phyloP scores from a whole-genome alignment of 495 filamentous ascomycete genomes.

The Penicillium waksmanii region DNA sequence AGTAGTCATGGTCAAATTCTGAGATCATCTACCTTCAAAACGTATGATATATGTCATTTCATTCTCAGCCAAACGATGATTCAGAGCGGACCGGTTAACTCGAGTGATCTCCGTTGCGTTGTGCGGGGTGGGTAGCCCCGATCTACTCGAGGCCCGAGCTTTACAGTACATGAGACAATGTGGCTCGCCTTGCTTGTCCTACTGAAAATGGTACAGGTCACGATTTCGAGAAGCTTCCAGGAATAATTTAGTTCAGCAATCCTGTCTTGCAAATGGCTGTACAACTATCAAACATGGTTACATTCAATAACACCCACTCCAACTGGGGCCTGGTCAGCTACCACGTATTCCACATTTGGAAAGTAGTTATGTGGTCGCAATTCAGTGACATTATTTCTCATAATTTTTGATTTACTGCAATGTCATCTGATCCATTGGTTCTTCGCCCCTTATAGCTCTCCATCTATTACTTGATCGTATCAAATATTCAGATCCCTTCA shows the following conservation, averaged over 20 bases:
- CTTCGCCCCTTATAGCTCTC: not conserved
- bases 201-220: not conserved
- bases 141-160: not conserved
- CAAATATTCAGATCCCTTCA: not conserved
- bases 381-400: too few species aligned
- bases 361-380: too few species aligned
- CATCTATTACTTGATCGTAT: not conserved
- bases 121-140: not conserved
- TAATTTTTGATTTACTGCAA: not conserved
- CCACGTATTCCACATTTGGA: too few species aligned
- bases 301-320: not conserved
- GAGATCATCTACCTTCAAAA: not conserved
- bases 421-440: not conserved
- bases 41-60: not conserved
- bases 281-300: not conserved
- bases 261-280: not conserved
- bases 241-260: not conserved
- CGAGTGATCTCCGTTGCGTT: not conserved
- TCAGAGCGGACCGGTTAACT: not conserved
- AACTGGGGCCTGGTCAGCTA: too few species aligned
- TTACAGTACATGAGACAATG: not conserved
- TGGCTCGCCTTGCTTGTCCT: not conserved
- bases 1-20: not conserved
- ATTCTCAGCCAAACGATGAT: not conserved
- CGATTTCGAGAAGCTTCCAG: not conserved